phyloP scores from a whole-genome alignment of 768 basidiomycete species.

The Suillus luteus region DNA sequence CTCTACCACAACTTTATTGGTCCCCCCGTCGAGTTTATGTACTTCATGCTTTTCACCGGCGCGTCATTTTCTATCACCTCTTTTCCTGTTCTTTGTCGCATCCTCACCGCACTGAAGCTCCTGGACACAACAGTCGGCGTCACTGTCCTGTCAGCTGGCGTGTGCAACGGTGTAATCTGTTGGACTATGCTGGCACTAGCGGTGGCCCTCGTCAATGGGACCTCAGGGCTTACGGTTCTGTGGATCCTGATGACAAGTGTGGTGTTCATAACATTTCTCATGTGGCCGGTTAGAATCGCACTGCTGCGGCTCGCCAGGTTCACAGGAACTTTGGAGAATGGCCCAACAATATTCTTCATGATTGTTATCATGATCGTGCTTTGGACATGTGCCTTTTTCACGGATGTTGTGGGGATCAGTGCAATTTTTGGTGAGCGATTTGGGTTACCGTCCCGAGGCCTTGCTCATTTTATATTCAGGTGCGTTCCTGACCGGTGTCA shows the following conservation, averaged over 20 bases:
- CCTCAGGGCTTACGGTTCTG: constrained; percentile 77
- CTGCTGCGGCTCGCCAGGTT: constrained; percentile 72
- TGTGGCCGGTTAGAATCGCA: constrained; percentile 63
- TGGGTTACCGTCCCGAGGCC: neutral
- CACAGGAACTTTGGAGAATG: constrained; percentile 79
- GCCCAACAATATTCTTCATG: constrained; percentile 89
- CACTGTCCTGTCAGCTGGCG: constrained; percentile 89
- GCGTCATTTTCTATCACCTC: constrained; percentile 90
- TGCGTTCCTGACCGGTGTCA: constrained; percentile 79
- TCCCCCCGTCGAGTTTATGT: constrained; percentile 60
- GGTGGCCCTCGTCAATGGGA: constrained; percentile 89
- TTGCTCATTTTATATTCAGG: constrained; percentile 38
- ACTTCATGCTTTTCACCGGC: constrained; percentile 94
- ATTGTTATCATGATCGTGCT: constrained; percentile 76
- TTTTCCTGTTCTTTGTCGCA: constrained; percentile 87
- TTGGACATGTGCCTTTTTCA: constrained; percentile 92
- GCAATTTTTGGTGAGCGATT: constrained; percentile 74
- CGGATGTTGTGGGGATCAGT: constrained; percentile 91
- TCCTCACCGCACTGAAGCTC: constrained; percentile 86
- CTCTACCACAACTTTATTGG: constrained; percentile 77
- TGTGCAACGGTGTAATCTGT: constrained; percentile 85
- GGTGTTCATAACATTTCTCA: constrained; percentile 76
- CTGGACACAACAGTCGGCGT: constrained; percentile 92
- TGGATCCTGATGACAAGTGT: constrained; percentile 81
- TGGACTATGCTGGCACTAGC: constrained; percentile 90